Evolutionary conservation across 83 land plant species (phyloP), one percentile per base, ranked within the genome.

Genomic region (Isoetes engelmannii): DNA sequence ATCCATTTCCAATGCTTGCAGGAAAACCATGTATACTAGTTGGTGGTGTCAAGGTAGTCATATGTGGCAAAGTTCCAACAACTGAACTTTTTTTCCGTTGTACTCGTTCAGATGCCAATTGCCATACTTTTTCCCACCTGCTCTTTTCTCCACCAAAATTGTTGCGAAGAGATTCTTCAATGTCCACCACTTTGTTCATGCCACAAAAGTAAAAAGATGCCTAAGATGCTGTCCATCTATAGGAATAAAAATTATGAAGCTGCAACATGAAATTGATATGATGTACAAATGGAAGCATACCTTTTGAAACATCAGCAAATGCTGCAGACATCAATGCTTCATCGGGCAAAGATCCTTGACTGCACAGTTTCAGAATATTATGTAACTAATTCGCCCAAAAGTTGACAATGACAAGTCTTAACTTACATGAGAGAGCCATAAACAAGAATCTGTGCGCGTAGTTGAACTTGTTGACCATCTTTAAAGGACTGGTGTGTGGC

Each of bases 371-470:
- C 37, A 28, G 37, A 28, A 28, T 28, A 28, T 0, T 28, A 28
- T 28, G 37, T 28, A 28, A 28, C 37, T 28, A 28, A 0, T 28
- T 28, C 37, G 37, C 37, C 0, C 37, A 28, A 28, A 28, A 28
- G 37, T 2, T 28, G 37, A 28, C 37, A 28, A 28, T 28, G 37
- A 28, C 37, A 28, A 28, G 37, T 28, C 9, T 12, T 59, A 18
- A 72, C 95, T 83, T 57, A 90, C 95, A 90, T 90, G n/a, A 90
- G 64, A 61, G 95, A 82, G 64, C 95, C 95, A 75, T 90, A 90
- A 59, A 90, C 92, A 81, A 90, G 83, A n/a, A 90, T 90, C 55
- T 90, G 95, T 1, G 95, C 92, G 66, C 95, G 86, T 58, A 90
- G 76, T 73, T 90, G 95, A 28, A 85, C 82, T 83, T 90, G 92